These are phyloP conservation scores for Sphagnurus paluster DNA, from an alignment of 1,284 basidiomycete genomes.

Conservation along the genomic window DNA sequence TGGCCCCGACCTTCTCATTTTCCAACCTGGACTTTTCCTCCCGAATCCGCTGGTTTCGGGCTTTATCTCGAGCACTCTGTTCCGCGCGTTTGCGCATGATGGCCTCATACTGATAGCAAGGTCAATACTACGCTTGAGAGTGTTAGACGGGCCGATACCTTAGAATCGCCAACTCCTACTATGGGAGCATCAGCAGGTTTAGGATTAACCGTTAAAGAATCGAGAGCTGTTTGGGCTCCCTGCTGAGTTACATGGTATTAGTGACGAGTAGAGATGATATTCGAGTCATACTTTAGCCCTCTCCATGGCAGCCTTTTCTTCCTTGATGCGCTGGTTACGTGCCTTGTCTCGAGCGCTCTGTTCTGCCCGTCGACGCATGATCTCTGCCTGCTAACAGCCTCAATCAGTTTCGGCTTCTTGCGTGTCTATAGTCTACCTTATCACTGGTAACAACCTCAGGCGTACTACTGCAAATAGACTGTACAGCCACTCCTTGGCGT, in stretches of 20 bases:
- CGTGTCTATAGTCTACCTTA: too few relatives aligned
- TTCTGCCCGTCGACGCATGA: conserved; percentile 28
- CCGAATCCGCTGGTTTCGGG: conserved; percentile 23
- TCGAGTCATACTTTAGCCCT: background rate
- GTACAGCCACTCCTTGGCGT: conserved; percentile 6
- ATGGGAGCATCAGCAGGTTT: too few relatives aligned
- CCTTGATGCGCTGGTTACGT: conserved; percentile 23
- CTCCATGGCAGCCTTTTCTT: conserved; percentile 23
- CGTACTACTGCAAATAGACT: background rate
- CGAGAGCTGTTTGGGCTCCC: too few relatives aligned
- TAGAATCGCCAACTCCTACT: too few relatives aligned
- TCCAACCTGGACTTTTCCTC: conserved; percentile 24
- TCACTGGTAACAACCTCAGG: too few relatives aligned
- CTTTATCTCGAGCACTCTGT: conserved; percentile 37
- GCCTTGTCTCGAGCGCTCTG: conserved; percentile 37
- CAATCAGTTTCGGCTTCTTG: background rate
- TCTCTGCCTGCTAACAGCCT: conserved; percentile 21
- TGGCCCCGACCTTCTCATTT: conserved; percentile 1
- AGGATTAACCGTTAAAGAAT: too few relatives aligned
- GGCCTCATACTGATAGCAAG: conserved; percentile 22
- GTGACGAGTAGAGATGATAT: background rate
- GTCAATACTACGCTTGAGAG: too few relatives aligned
- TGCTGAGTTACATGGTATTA: too few relatives aligned
- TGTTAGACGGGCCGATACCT: too few relatives aligned
- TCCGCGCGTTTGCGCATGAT: conserved; percentile 29